phyloP scores from a whole-genome alignment of 1,284 basidiomycete species.

The Marasmius fiardii region DNA sequence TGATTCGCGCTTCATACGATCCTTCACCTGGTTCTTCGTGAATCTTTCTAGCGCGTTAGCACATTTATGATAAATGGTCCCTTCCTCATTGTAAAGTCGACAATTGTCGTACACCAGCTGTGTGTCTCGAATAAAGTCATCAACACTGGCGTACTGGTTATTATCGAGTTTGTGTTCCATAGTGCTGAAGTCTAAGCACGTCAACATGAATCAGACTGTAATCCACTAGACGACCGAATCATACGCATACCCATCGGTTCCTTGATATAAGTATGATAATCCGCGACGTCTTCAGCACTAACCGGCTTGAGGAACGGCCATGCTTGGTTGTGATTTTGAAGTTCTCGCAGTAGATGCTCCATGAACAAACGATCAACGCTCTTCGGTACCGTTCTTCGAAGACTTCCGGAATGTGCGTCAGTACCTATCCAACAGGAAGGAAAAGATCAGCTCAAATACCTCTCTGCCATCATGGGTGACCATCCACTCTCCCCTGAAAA shows the following conservation, averaged over 20 bases:
- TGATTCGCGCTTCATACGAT: constrained; percentile 20
- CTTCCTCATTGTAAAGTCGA: constrained; percentile 84
- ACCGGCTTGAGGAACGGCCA: constrained; percentile 92
- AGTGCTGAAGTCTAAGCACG: constrained; percentile 75
- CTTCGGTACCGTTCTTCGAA: constrained; percentile 41
- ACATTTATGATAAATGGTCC: constrained; percentile 83
- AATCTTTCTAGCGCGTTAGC: constrained; percentile 82
- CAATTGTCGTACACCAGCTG: constrained; percentile 92
- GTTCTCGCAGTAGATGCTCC: constrained; percentile 81
- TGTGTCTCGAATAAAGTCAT: constrained; percentile 79
- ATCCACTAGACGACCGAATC: constrained; percentile 1
- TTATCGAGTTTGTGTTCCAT: constrained; percentile 93
- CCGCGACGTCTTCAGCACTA: constrained; percentile 78
- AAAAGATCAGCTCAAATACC: constrained; percentile 35
- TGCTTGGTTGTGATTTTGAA: constrained; percentile 77
- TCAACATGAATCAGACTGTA: constrained; percentile 11
- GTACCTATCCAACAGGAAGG: background rate
- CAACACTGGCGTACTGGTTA: constrained; percentile 74
- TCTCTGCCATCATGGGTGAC: constrained; percentile 83
- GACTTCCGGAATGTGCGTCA: background rate
- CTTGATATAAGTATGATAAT: constrained; percentile 91
- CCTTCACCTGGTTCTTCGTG: constrained; percentile 49
- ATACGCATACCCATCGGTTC: constrained; percentile 83
- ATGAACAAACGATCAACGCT: constrained; percentile 65
- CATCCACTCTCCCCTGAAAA: constrained; percentile 84